Evolutionary conservation across 2,329 filamentous ascomycete genomes (phyloP), one percentile per base, ranked within the genome.

Genomic region (Pseudocercospora cruenta): DNA sequence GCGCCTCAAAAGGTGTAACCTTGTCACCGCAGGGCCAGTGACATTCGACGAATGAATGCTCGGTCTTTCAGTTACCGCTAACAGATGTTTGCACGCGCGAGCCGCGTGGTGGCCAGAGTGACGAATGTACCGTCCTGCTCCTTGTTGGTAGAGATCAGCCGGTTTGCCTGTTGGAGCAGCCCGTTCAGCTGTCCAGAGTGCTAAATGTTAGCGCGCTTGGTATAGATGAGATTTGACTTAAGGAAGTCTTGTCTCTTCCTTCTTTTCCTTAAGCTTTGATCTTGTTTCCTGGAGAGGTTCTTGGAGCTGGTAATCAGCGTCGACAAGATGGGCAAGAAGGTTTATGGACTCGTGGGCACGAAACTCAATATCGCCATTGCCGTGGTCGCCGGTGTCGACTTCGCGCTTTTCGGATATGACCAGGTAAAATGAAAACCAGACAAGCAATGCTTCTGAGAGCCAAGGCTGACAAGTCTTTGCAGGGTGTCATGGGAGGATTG

Each of bases 401-500:
- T 77, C 57, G 67, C 67, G 4, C 60, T 71, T 6, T 69, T 71
- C 45, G 70, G 70, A 7, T 71, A 71, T 66, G 69, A 71, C 62
- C 67, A 69, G 66, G 63, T 63, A 45, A 26, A 51, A 54, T 19
- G 24, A 54, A 10, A 24, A 16, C 1, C 14, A 39, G 14, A 39
- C 36, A 39, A 39, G 36, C 36, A 39, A 39, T 39, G 36, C 36
- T 39, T 39, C 14, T 12, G 4, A 12, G 5, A 54, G 24, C 78
- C 67, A 79, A 80, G 58, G 49, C 47, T 62, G 19, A 63, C 54
- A 24, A 47, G 21, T 45, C 24, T 36, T 12, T 43, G 21, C 36
- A 66, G 64, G 80, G 79, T 74, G 79, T 82, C 3, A 81, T 80
- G 21, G 80, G 80, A 59, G 80, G 80, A 59, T 75, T 82, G 12